A percentile compares a stretch with the other conserved stretches of the same genome.
Conservation (phyloP, 495 filamentous ascomycete species). For the Glonium stellatum region DNA sequence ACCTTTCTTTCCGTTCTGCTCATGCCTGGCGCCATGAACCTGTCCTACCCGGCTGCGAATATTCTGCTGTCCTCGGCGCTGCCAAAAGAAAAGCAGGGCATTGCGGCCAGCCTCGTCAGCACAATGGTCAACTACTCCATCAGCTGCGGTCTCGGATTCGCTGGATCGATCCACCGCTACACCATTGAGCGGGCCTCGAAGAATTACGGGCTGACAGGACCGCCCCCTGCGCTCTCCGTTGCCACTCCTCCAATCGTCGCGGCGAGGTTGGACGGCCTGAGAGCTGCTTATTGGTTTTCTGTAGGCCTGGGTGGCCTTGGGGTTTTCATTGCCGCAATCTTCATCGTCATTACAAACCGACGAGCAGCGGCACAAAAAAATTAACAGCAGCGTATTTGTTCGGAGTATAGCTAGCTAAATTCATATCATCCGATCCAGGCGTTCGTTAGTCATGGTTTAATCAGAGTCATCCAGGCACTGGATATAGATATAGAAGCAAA, state of each 20-base stretch:
- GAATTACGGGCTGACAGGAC: constrained; percentile 6
- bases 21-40: constrained; percentile 59
- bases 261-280: constrained; percentile 11
- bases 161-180: constrained; percentile 52
- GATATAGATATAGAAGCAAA: too few relatives aligned
- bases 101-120: constrained; percentile 57
- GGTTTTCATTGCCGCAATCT: constrained; percentile 12
- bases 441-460: too few relatives aligned
- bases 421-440: too few relatives aligned
- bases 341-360: constrained; percentile 9
- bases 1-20: constrained; percentile 52
- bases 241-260: neutral
- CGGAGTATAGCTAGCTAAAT: too few relatives aligned
- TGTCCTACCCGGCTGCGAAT: constrained; percentile 52
- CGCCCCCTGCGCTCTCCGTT: constrained; percentile 5
- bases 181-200: constrained; percentile 7
- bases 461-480: too few relatives aligned
- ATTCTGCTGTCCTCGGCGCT: constrained; percentile 58
- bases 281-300: constrained; percentile 19
- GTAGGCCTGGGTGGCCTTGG: constrained; percentile 13
- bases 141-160: constrained; percentile 58
- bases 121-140: constrained; percentile 66
- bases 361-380: constrained; percentile 3
- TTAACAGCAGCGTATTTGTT: neutral
- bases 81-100: constrained; percentile 55